Conservation (phyloP, 2,329 filamentous ascomycete genomes). For the Ophiostoma novo-ulmi region DNA sequence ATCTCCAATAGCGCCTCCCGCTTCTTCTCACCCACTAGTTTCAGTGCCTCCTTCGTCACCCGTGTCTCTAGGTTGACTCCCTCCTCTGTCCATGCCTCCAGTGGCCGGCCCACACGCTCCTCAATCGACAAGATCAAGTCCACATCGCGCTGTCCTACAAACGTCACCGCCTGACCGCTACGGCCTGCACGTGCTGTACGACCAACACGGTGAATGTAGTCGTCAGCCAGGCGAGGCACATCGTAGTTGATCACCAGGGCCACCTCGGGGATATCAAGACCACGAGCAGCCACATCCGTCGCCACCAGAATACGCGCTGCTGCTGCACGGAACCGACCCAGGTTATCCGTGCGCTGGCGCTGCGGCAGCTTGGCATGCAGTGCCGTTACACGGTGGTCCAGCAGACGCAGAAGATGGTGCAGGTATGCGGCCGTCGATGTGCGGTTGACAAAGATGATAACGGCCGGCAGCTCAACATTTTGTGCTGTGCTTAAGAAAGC, state of each 20-base stretch:
- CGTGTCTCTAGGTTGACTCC: slow-evolving; percentile 90
- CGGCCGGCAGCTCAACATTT: slow-evolving; percentile 71
- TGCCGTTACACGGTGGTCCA: slow-evolving; percentile 85
- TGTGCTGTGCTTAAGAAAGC: slow-evolving; percentile 73
- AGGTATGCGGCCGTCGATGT: slow-evolving; percentile 83
- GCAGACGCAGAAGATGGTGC: slow-evolving; percentile 77
- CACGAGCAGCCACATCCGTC: slow-evolving; percentile 89
- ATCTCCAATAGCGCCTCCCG: slow-evolving; percentile 84
- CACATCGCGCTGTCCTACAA: slow-evolving; percentile 91
- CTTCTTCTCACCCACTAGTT: slow-evolving; percentile 92
- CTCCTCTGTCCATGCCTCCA: slow-evolving; percentile 83
- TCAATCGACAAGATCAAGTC: slow-evolving; percentile 89
- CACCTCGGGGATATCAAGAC: slow-evolving; percentile 92
- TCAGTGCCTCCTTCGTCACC: slow-evolving; percentile 78
- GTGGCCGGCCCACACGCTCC: slow-evolving; percentile 67
- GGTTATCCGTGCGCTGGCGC: slow-evolving; percentile 75
- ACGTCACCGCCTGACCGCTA: slow-evolving; percentile 73
- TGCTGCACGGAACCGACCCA: slow-evolving; percentile 83
- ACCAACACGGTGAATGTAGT: slow-evolving; percentile 95
- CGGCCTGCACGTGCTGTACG: slow-evolving; percentile 90
- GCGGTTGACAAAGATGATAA: slow-evolving; percentile 95
- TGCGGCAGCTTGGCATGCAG: slow-evolving; percentile 86
- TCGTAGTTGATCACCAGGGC: slow-evolving; percentile 92
- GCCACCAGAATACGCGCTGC: slow-evolving; percentile 88
- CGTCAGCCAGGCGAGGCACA: slow-evolving; percentile 89